These are phyloP conservation scores for Phytophthora meadii DNA, from an alignment of 352 stramenopile species.

Conservation along the genomic window DNA sequence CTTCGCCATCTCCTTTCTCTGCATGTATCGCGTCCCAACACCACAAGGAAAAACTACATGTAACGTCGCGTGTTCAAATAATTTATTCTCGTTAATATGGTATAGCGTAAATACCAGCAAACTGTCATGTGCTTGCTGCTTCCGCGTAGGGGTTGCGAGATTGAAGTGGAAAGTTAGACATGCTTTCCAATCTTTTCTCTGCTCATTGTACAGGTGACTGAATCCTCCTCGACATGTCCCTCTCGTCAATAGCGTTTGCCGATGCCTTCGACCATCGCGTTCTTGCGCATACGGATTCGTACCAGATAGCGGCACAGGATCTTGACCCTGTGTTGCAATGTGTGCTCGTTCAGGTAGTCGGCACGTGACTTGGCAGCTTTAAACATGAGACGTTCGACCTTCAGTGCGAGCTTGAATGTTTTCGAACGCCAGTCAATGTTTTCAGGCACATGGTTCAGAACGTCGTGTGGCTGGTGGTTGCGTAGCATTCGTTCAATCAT, in stretches of 20 bases:
- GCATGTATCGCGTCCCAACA: neutral
- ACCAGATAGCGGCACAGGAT: constrained; percentile 61
- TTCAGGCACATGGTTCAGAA: constrained; percentile 64
- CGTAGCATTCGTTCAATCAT: constrained; percentile 69
- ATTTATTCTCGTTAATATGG: constrained; percentile 32
- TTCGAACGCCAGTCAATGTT: constrained; percentile 69
- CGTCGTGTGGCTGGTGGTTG: constrained; percentile 65
- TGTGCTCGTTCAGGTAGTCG: constrained; percentile 63
- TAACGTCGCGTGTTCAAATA: constrained; percentile 12
- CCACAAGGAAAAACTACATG: neutral
- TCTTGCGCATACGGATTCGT: constrained; percentile 66
- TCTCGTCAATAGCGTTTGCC: constrained; percentile 20
- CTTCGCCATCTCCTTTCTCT: constrained; percentile 18
- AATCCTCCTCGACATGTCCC: too few species aligned
- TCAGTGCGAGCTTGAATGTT: constrained; percentile 67
- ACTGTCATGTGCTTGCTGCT: constrained; percentile 18
- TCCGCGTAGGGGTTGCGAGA: neutral
- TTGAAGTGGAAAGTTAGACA: neutral
- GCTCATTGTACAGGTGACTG: too few species aligned
- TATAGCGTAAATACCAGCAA: constrained; percentile 38
- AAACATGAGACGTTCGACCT: constrained; percentile 73
- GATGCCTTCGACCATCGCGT: constrained; percentile 42
- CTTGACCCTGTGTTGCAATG: constrained; percentile 57
- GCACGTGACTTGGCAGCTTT: constrained; percentile 52
- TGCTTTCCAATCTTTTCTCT: too few species aligned